Percentiles rank a stretch among this genome's conserved stretches.
phyloP scores from a whole-genome alignment of 306 rosid species.

The Fragaria nilgerrensis region DNA sequence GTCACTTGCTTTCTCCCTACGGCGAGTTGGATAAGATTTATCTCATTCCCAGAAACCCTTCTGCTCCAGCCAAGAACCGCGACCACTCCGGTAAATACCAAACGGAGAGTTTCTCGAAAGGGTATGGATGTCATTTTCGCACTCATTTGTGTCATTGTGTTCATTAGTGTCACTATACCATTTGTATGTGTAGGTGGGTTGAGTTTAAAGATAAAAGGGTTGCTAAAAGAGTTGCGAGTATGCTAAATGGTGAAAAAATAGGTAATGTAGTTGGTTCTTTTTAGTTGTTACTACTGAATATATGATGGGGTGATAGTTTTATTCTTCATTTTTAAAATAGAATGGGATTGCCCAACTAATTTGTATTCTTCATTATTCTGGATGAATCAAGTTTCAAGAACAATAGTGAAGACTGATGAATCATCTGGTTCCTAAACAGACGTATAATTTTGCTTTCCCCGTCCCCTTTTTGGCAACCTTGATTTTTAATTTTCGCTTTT shows the following conservation, averaged over 20 bases:
- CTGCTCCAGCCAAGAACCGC: slow-evolving; percentile 35
- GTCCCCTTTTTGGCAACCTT: too few species aligned
- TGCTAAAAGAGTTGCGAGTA: slow-evolving; percentile 77
- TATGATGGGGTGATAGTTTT: background rate
- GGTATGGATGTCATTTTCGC: slow-evolving; percentile 37
- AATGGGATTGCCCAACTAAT: too few species aligned
- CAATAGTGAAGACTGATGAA: too few species aligned
- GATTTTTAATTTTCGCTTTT: too few species aligned
- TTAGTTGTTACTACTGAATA: background rate
- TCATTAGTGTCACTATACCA: slow-evolving; percentile 2
- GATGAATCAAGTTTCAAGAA: too few species aligned
- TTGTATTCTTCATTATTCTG: too few species aligned
- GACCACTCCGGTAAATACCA: slow-evolving; percentile 46
- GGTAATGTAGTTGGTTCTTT: slow-evolving; percentile 38
- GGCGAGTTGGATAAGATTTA: slow-evolving; percentile 72
- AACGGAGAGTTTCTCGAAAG: slow-evolving; percentile 58
- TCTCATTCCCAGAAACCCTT: slow-evolving; percentile 63
- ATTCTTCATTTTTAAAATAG: too few species aligned
- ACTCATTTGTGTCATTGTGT: background rate
- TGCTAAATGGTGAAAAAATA: slow-evolving; percentile 84
- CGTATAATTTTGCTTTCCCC: too few species aligned
- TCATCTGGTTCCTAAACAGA: too few species aligned
- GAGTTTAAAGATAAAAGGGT: slow-evolving; percentile 70
- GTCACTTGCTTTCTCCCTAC: slow-evolving; percentile 62
- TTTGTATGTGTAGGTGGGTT: slow-evolving; percentile 66